phyloP scores from a whole-genome alignment of 768 basidiomycete genomes.

The Tricholoma bakamatsutake region DNA sequence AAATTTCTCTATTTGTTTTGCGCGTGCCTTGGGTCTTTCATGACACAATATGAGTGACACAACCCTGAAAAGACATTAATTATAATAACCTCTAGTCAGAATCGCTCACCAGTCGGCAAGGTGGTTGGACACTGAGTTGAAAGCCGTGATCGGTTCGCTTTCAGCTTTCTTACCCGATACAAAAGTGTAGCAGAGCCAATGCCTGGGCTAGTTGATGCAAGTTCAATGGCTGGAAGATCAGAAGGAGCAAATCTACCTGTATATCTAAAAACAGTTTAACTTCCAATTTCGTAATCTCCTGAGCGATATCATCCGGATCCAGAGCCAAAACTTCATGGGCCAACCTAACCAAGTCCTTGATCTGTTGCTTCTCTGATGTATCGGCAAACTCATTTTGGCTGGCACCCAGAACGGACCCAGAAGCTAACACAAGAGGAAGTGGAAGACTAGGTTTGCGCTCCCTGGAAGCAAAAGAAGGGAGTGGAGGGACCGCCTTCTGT shows the following conservation, averaged over 20 bases:
- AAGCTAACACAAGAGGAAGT: conserved; percentile 38
- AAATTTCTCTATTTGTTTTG: conserved; percentile 83
- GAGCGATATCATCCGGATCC: conserved; percentile 67
- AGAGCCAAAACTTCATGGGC: conserved; percentile 50
- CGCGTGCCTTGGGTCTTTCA: conserved; percentile 68
- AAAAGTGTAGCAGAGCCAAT: conserved; percentile 81
- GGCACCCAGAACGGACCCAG: conserved; percentile 20
- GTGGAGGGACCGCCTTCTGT: conserved; percentile 14
- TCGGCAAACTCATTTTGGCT: conserved; percentile 28
- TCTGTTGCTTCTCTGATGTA: conserved; percentile 45
- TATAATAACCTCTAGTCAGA: not conserved
- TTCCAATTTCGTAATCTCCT: conserved; percentile 79
- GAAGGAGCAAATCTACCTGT: conserved; percentile 42
- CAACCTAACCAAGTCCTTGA: conserved; percentile 57
- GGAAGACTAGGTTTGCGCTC: conserved; percentile 72
- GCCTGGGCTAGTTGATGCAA: conserved; percentile 56
- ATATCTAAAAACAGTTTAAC: conserved; percentile 68
- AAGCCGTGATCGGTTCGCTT: conserved; percentile 64
- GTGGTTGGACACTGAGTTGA: conserved; percentile 76
- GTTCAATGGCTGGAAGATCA: not conserved
- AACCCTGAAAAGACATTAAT: conserved; percentile 51
- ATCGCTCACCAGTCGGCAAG: conserved; percentile 70
- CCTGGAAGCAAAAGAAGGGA: conserved; percentile 27
- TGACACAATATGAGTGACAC: conserved; percentile 87
- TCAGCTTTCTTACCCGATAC: conserved; percentile 61